Conservation (phyloP, 495 filamentous ascomycete species). For the Pseudotulostoma volvatum region DNA sequence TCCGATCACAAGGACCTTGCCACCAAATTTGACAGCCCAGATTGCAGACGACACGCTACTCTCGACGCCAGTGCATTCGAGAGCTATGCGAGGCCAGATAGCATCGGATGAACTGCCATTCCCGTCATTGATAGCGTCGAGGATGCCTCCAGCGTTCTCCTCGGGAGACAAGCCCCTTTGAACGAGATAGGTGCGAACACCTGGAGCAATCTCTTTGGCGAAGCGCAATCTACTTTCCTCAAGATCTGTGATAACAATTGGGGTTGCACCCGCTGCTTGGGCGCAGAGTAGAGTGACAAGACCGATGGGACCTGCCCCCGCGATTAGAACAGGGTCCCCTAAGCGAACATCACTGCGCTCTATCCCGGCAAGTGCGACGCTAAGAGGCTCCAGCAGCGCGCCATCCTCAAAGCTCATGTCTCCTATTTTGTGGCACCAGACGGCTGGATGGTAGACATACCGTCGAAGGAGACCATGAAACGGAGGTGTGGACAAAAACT, state of each 20-base stretch:
- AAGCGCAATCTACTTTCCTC: constrained; percentile 70
- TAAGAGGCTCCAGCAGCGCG: constrained; percentile 72
- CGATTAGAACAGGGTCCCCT: constrained; percentile 71
- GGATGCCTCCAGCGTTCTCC: constrained; percentile 48
- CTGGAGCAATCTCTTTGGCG: constrained; percentile 60
- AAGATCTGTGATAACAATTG: constrained; percentile 84
- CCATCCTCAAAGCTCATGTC: constrained; percentile 81
- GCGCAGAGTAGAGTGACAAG: constrained; percentile 70
- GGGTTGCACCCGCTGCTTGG: constrained; percentile 67
- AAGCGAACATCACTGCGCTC: constrained; percentile 61
- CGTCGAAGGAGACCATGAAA: constrained; percentile 75
- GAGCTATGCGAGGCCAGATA: constrained; percentile 54
- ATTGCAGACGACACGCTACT: constrained; percentile 71
- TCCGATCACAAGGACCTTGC: constrained; percentile 85
- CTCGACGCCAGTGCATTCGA: constrained; percentile 93
- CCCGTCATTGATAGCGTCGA: constrained; percentile 32
- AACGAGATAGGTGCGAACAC: constrained; percentile 63
- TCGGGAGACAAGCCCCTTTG: constrained; percentile 47
- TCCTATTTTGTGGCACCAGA: constrained; percentile 87
- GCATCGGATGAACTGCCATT: constrained; percentile 39
- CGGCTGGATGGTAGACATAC: constrained; percentile 83
- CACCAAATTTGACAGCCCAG: constrained; percentile 78
- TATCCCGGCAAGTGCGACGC: constrained; percentile 70
- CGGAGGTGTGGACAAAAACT: constrained; percentile 77
- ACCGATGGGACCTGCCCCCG: constrained; percentile 83